Base-by-base conservation (phyloP, 2,329 filamentous ascomycete genomes). In the Dactylellina leptospora region DNA sequence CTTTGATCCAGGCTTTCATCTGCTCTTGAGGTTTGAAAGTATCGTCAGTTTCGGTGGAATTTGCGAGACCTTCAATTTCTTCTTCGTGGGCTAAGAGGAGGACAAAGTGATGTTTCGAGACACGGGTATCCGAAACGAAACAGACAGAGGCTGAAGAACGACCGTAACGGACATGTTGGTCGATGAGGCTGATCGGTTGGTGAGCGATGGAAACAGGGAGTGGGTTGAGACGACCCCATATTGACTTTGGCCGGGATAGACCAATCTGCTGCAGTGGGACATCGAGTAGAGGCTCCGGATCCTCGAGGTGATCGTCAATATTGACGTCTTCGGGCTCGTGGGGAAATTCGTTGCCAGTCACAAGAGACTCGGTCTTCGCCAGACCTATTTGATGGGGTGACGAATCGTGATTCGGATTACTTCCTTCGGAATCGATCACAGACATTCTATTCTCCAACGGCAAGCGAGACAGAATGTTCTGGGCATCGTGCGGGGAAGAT, bases 1-100 rank as follows among this genome's bases (percentile, higher is more conserved):
- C 73, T 33, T 75, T 75, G 40, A 74, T 74, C 69, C 73, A 75
- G 18, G 74, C 76, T 44, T 75, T 70, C 76, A 77, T 77, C 18
- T 75, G 55, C 0, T 45, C 44, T 3, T 73, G 38, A 6, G 75
- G 74, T 2, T 22, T 64, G 72, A 75, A 76, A 6, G 44, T 38
- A 1, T 63, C 64, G 9, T 70, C 64, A 16, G 72, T 64, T 38
- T 75, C 70, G 22, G 48, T 18, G 0, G 53, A 40, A 25, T 72
- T 64, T 4, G 59, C 58, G 5, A 68, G 45, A 5, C 47, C 16
- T 28, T 71, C 59, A 20, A 66, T 44, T 9, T 62, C 48, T 1
- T 74, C 73, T 23, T 74, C 50, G 8, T 60, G 30, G 16, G 74
- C 68, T 3, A 77, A 42, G n/a, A 75, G 60, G 16, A 77, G 47